Evolutionary conservation across 1,284 basidiomycete species (phyloP), one percentile per base, ranked within the genome.

Genomic region (Acaromyces ingoldii): DNA sequence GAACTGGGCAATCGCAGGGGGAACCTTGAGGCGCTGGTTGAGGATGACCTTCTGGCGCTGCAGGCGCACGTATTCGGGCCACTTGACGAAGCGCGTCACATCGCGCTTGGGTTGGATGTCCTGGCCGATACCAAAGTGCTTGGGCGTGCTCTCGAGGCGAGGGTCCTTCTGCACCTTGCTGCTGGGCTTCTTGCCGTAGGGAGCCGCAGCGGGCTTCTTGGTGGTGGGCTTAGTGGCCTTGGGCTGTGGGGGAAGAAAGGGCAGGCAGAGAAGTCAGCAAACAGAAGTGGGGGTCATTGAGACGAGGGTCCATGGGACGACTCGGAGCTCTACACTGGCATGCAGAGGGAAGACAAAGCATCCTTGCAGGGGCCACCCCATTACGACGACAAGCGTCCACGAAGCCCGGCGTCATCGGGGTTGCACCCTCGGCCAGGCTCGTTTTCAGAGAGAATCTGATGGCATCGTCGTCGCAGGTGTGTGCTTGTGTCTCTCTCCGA

Each of bases 11-110:
- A 98, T 95, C 71, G 93, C 89, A 51, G 93, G 93, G 72, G 93
- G 93, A 31, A 96, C 91, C 85, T 98, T 98, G 72, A 98, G 83
- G 75, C 93, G 91, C 81, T 97, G 91, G 84, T 89, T 82, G 64
- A 98, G 87, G 80, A 98, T 95, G 75, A 97, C 91, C 82, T 93
- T 95, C 80, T 97, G 92, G 78, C 93, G 87, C 79, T 98, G 93
- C 58, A 97, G 87, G 76, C 91, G 90, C 70, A 98, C 86, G 77
- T 98, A 98, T 81, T 93, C 91, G 68, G 93, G 93, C 93, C 93
- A 98, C 81, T 96, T 97, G 80, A 97, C 90, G 81, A 97, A 97
- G 78, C 92, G 90, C 62, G 90, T 95, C 65, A 97, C 80, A 80
- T 98, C 93, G 57, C 83, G 84, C 78, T 84, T 83, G 74, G 87